Evolutionary conservation across 164 flowering plant species (phyloP).

Genomic region (Dillenia turbinata): DNA sequence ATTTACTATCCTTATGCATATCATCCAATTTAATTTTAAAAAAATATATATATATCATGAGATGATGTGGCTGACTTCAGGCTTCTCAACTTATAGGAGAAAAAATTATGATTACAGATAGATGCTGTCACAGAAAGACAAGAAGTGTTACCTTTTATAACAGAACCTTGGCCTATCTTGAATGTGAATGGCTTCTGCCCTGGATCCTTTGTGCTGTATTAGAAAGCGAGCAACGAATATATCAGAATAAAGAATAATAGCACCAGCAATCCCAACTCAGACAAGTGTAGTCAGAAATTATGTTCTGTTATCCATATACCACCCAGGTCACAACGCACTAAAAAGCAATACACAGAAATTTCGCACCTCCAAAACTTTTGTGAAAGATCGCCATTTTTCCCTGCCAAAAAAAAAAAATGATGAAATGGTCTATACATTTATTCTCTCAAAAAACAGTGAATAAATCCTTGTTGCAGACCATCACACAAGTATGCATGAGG

Average conservation of each 20-base stretch:
- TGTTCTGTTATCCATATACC: neutral
- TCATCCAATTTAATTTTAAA: no score
- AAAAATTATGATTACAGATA: no score
- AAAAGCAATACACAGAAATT: neutral
- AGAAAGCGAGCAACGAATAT: neutral
- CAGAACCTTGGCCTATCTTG: constrained; percentile 75
- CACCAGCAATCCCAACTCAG: neutral
- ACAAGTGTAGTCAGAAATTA: neutral
- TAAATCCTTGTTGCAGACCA: no score
- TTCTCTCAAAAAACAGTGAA: neutral
- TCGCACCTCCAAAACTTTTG: constrained; percentile 90
- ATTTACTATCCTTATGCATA: no score
- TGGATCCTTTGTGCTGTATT: constrained; percentile 85
- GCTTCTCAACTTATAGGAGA: no score
- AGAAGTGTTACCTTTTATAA: constrained; percentile 66
- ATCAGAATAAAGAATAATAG: neutral
- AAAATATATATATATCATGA: no score
- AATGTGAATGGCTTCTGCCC: constrained; percentile 90
- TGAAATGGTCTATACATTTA: neutral
- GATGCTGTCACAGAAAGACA: no score
- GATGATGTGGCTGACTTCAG: no score
- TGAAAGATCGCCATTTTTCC: constrained; percentile 74
- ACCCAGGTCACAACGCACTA: neutral
- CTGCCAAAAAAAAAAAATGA: constrained; percentile 28
- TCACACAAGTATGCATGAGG: no score